Conservation (phyloP, 2,329 filamentous ascomycete species). For the Pseudocercospora crystallina region DNA sequence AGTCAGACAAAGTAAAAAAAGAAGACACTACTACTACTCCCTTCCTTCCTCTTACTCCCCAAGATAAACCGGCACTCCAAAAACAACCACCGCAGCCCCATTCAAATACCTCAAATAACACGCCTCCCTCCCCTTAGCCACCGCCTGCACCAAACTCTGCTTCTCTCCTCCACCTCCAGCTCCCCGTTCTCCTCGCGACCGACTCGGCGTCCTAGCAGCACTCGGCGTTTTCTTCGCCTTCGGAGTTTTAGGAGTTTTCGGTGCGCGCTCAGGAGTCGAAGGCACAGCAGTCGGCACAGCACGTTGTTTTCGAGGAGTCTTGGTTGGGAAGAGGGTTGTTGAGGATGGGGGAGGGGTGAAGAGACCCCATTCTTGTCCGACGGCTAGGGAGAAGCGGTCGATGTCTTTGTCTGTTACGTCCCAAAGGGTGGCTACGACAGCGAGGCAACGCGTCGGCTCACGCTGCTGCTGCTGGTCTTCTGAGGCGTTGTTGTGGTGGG, state of each 20-base stretch:
- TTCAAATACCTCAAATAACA: slow-evolving; percentile 91
- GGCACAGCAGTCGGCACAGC: slow-evolving; percentile 21
- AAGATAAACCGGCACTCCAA: slow-evolving; percentile 90
- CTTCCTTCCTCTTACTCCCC: slow-evolving; percentile 34
- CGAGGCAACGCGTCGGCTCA: slow-evolving; percentile 47
- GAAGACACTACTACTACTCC: not conserved
- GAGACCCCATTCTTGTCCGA: slow-evolving; percentile 86
- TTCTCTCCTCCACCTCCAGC: slow-evolving; percentile 34
- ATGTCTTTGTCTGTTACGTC: slow-evolving; percentile 98
- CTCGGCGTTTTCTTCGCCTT: slow-evolving; percentile 33
- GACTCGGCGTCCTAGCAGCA: slow-evolving; percentile 31
- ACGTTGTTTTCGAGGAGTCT: slow-evolving; percentile 30
- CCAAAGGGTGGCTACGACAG: slow-evolving; percentile 91
- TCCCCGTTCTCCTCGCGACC: slow-evolving; percentile 19
- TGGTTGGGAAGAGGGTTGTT: slow-evolving; percentile 22
- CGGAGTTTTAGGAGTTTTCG: slow-evolving; percentile 36
- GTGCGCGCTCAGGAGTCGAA: slow-evolving; percentile 30
- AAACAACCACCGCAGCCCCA: slow-evolving; percentile 88
- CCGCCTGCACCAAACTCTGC: slow-evolving; percentile 70
- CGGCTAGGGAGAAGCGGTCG: slow-evolving; percentile 78
- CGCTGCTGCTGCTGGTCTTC: too few species aligned
- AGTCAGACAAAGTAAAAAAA: not conserved
- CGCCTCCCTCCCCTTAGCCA: slow-evolving; percentile 70
- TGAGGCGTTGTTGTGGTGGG: not conserved
- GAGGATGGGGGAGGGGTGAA: slow-evolving; percentile 35